Evolutionary conservation across 2,329 filamentous ascomycete species (phyloP).

Genomic region (Nigrospora sphaerica): DNA sequence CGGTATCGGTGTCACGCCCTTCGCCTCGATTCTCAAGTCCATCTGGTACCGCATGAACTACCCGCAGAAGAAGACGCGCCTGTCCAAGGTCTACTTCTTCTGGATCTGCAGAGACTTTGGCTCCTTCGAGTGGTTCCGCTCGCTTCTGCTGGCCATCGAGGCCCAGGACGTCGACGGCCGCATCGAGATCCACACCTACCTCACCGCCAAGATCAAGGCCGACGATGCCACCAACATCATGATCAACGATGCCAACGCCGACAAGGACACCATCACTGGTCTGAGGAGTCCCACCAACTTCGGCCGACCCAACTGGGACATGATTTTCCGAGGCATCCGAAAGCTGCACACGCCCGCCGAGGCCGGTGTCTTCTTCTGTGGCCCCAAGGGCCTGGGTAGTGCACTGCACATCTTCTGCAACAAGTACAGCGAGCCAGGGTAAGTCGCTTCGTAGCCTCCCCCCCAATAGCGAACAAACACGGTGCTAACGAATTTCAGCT

Average conservation of each 20-base stretch:
- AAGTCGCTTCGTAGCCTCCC: slow-evolving; percentile 28
- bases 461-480: not conserved
- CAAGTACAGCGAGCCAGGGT: slow-evolving; percentile 78
- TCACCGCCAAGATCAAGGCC: slow-evolving; percentile 79
- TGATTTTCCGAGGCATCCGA: slow-evolving; percentile 77
- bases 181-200: slow-evolving; percentile 85
- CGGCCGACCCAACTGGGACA: slow-evolving; percentile 82
- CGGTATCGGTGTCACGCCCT: slow-evolving; percentile 80
- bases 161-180: slow-evolving; percentile 76
- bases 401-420: slow-evolving; percentile 78
- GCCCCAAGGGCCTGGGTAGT: slow-evolving; percentile 72
- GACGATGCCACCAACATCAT: slow-evolving; percentile 87
- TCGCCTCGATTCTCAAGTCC: slow-evolving; percentile 80
- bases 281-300: slow-evolving; percentile 79
- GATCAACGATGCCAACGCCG: slow-evolving; percentile 82
- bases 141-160: slow-evolving; percentile 75
- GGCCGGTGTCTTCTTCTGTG: slow-evolving; percentile 79
- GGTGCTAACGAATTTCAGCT: slow-evolving; percentile 28
- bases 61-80: slow-evolving; percentile 68
- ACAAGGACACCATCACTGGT: slow-evolving; percentile 79
- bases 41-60: slow-evolving; percentile 95
- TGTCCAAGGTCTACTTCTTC: slow-evolving; percentile 87
- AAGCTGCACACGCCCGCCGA: slow-evolving; percentile 70
- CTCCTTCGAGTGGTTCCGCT: slow-evolving; percentile 86
- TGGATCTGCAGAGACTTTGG: slow-evolving; percentile 87